Percentiles rank a stretch among this genome's conserved stretches.
Evolutionary conservation across 2,329 filamentous ascomycete species (phyloP).

Genomic region (Alternaria tenuissima): DNA sequence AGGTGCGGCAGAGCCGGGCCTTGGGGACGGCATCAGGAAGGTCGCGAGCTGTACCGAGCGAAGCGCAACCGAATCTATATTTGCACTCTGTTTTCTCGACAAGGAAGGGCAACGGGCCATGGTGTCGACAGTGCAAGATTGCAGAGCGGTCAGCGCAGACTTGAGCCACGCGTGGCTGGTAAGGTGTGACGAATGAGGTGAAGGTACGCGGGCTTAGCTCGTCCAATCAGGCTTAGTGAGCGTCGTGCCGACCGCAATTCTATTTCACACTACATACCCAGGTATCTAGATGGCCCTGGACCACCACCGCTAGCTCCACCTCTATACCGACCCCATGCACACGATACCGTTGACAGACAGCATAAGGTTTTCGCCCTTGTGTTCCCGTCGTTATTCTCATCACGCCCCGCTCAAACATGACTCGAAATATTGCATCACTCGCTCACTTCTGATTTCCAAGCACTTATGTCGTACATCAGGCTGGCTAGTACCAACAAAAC

Average conservation of each 20-base stretch:
- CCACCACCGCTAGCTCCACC: neutral
- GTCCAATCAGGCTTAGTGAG: conserved; percentile 2
- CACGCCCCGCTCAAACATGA: neutral
- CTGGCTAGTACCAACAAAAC: neutral
- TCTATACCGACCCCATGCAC: neutral
- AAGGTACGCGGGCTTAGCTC: neutral
- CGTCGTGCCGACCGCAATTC: conserved; percentile 9
- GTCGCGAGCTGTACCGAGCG: neutral
- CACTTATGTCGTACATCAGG: neutral
- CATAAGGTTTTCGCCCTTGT: neutral
- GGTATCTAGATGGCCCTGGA: neutral
- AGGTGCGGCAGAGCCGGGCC: neutral
- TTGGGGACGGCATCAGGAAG: neutral
- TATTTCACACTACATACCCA: neutral
- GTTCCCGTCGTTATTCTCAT: neutral
- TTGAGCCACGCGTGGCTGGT: conserved; percentile 6
- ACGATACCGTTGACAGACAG: neutral
- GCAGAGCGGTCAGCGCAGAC: conserved; percentile 9
- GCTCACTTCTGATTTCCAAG: neutral
- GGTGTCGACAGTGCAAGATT: neutral
- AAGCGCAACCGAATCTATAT: neutral
- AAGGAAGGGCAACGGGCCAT: neutral
- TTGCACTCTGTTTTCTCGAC: neutral
- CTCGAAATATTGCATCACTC: neutral
- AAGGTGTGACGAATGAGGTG: conserved; percentile 7